Evolutionary conservation across 140 eudicot genomes (phyloP).

Genomic region (Anethum foeniculum): DNA sequence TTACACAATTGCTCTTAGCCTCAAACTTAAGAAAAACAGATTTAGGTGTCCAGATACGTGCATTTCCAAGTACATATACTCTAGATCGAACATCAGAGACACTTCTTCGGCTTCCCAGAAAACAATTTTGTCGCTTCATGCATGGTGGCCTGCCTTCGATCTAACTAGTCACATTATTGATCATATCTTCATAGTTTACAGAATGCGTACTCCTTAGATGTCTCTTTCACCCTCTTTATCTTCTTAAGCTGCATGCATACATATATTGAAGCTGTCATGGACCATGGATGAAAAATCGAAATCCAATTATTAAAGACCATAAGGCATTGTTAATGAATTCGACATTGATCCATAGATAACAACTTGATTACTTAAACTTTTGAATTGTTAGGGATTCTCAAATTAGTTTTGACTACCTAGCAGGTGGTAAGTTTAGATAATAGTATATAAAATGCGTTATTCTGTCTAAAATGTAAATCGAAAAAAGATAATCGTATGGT

Average conservation of each 20-base stretch:
- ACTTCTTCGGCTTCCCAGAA: not conserved
- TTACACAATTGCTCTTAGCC: not conserved
- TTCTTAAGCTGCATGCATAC: constrained; percentile 7
- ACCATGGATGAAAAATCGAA: constrained; percentile 12
- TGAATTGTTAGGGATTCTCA: not conserved
- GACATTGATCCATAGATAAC: not conserved
- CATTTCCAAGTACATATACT: not conserved
- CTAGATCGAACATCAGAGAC: not conserved
- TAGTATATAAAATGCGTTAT: too few species aligned
- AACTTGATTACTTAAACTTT: not conserved
- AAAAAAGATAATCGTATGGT: too few species aligned
- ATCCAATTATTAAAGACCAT: not conserved
- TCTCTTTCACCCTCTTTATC: constrained; percentile 33
- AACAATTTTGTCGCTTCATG: constrained; percentile 8
- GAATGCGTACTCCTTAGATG: constrained; percentile 21
- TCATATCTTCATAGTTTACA: not conserved
- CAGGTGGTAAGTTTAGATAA: not conserved
- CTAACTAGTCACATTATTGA: not conserved
- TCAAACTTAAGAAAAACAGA: not conserved
- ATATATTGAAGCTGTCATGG: not conserved
- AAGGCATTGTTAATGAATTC: not conserved
- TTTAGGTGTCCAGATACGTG: not conserved
- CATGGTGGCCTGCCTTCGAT: not conserved
- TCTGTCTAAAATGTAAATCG: too few species aligned
- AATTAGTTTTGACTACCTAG: not conserved